Conservation (phyloP, 768 basidiomycete species). For the Bullera alba region DNA sequence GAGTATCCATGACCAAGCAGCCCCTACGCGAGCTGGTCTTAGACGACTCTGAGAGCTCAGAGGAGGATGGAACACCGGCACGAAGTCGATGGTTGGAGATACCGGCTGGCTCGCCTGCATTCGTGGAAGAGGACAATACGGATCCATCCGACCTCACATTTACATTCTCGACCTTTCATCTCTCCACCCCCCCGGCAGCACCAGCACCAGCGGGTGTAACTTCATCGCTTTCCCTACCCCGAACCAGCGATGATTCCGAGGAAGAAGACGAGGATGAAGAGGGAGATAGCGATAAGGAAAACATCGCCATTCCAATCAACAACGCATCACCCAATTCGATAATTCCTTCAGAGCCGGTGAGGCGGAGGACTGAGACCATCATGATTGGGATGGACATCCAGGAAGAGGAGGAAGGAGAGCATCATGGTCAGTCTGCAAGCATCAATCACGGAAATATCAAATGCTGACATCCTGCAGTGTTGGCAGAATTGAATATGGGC, state of each 20-base stretch:
- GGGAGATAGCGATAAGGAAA: constrained; percentile 33
- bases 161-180: constrained; percentile 15
- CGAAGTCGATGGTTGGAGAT: neutral
- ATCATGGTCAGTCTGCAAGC: neutral
- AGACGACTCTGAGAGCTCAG: neutral
- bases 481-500: constrained; percentile 28
- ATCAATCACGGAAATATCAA: constrained; percentile 4
- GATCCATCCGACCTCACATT: constrained; percentile 22
- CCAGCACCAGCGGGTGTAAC: neutral
- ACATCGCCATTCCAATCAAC: constrained; percentile 6
- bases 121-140: neutral
- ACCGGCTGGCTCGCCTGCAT: neutral
- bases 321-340: too few relatives aligned
- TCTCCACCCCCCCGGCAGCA: constrained; percentile 5
- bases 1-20: constrained; percentile 8
- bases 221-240: neutral
- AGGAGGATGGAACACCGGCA: neutral
- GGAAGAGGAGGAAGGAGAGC: constrained; percentile 1
- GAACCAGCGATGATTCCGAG: neutral
- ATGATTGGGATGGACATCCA: neutral
- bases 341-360: too few relatives aligned
- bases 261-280: constrained; percentile 5
- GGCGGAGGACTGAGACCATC: too few relatives aligned
- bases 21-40: constrained; percentile 6
- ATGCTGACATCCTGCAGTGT: neutral